phyloP scores from a whole-genome alignment of 257 asterid genomes.

The Coffea eugenioides region DNA sequence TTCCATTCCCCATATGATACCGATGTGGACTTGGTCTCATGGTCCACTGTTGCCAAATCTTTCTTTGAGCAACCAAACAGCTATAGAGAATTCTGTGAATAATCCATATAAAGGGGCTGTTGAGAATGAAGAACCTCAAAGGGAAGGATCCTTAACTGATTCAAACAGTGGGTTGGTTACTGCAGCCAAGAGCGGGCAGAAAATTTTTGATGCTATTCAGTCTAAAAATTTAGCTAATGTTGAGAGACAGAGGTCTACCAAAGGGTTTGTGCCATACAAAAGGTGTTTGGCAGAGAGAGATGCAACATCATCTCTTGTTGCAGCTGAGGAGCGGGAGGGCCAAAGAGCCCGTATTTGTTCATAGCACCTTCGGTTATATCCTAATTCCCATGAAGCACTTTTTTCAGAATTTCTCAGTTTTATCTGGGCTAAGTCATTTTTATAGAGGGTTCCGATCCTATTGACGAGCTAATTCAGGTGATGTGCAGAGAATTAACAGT shows the following conservation, averaged over 20 bases:
- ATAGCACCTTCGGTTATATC: slow-evolving; percentile 22
- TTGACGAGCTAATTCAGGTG: slow-evolving; percentile 7
- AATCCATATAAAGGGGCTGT: slow-evolving; percentile 6
- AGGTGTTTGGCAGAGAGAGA: slow-evolving; percentile 62
- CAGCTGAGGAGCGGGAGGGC: slow-evolving; percentile 44
- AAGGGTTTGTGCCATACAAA: slow-evolving; percentile 73
- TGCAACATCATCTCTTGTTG: slow-evolving; percentile 37
- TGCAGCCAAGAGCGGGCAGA: slow-evolving; percentile 19
- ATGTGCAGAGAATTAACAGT: background rate
- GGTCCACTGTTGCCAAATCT: slow-evolving; percentile 35
- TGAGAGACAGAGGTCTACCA: slow-evolving; percentile 23
- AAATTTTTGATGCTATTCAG: slow-evolving; percentile 23
- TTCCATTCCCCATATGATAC: slow-evolving; percentile 26
- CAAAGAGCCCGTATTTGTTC: slow-evolving; percentile 60
- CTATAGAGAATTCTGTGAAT: slow-evolving; percentile 12
- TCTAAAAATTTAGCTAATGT: slow-evolving; percentile 17
- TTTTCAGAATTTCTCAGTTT: background rate
- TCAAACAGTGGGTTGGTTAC: slow-evolving; percentile 17
- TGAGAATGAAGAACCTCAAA: slow-evolving; percentile 28
- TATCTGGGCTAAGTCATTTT: slow-evolving; percentile 5
- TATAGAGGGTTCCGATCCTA: background rate
- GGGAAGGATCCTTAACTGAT: slow-evolving; percentile 26
- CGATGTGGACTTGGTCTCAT: slow-evolving; percentile 49
- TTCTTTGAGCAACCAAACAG: slow-evolving; percentile 26
- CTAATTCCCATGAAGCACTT: no score